Percentiles rank a stretch among this genome's conserved stretches.
Evolutionary conservation across 2,329 filamentous ascomycete species (phyloP).

Genomic region (Paecilomyces dactylethromorphus): DNA sequence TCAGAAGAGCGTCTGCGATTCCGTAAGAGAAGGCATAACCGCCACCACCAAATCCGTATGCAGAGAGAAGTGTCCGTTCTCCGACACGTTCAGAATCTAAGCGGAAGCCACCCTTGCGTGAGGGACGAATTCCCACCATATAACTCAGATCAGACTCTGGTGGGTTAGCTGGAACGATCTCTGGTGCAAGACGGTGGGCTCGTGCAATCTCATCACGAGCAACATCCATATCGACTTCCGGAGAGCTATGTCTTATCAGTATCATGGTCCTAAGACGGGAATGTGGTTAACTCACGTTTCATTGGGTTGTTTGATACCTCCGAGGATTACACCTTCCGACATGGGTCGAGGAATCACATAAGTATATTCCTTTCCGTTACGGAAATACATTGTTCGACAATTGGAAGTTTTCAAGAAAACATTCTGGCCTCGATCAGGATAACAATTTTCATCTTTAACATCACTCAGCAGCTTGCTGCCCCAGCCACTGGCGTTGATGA

Average conservation of each 20-base stretch:
- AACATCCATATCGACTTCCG: slow-evolving; percentile 29
- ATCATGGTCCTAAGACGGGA: background rate
- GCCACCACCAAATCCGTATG: slow-evolving; percentile 32
- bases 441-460: slow-evolving; percentile 28
- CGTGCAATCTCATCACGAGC: slow-evolving; percentile 33
- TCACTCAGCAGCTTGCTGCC: slow-evolving; percentile 28
- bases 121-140: slow-evolving; percentile 31
- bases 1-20: slow-evolving; percentile 25
- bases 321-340: slow-evolving; percentile 26
- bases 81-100: slow-evolving; percentile 23
- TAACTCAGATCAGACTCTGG: slow-evolving; percentile 21
- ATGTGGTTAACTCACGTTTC: slow-evolving; percentile 17
- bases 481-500: slow-evolving; percentile 33
- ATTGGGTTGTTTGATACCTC: slow-evolving; percentile 28
- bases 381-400: slow-evolving; percentile 26
- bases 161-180: slow-evolving; percentile 26
- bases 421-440: slow-evolving; percentile 31
- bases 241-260: slow-evolving; percentile 16
- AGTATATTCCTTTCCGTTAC: slow-evolving; percentile 31
- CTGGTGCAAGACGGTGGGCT: slow-evolving; percentile 29
- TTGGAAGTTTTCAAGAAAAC: slow-evolving; percentile 26
- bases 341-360: slow-evolving; percentile 31
- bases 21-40: slow-evolving; percentile 34
- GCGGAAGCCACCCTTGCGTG: slow-evolving; percentile 27
- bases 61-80: slow-evolving; percentile 21